A percentile compares a stretch with the other conserved stretches of the same genome.
Conservation (phyloP, 2,329 filamentous ascomycete genomes). For the Pseudonectria foliicola region DNA sequence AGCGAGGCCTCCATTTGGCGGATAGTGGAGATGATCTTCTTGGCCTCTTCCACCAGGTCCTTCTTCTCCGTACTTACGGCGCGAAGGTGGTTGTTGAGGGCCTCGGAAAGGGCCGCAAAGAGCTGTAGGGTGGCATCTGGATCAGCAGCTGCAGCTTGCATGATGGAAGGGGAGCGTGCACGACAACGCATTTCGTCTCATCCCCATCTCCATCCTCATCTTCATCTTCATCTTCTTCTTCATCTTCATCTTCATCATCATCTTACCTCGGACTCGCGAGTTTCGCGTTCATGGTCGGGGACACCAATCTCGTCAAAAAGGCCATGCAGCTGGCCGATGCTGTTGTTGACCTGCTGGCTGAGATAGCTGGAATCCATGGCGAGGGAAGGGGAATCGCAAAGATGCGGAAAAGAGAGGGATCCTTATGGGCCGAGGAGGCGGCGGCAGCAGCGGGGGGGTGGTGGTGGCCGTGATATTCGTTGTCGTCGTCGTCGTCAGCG, state of each 20-base stretch:
- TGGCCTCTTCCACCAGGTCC: conserved; percentile 81
- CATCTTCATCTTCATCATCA: too few relatives aligned
- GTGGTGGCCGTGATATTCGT: too few relatives aligned
- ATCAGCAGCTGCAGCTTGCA: too few relatives aligned
- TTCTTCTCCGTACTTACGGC: conserved; percentile 84
- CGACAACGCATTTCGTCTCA: too few relatives aligned
- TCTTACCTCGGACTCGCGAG: conserved; percentile 78
- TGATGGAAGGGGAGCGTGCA: background rate
- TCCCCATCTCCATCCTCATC: background rate
- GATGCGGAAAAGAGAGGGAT: too few relatives aligned
- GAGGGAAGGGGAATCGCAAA: background rate
- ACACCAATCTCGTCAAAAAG: conserved; percentile 98
- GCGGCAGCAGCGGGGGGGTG: too few relatives aligned
- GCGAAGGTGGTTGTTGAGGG: conserved; percentile 82
- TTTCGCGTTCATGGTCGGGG: conserved; percentile 84
- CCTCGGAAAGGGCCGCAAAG: conserved; percentile 85
- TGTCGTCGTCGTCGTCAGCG: background rate
- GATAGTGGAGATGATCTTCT: conserved; percentile 76
- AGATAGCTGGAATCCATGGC: conserved; percentile 86
- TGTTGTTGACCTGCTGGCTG: conserved; percentile 89
- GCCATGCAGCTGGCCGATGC: conserved; percentile 86
- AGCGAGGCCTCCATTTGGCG: conserved; percentile 90
- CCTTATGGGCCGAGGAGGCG: too few relatives aligned
- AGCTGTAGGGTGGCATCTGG: conserved; percentile 48
- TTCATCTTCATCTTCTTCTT: too few relatives aligned